phyloP scores from a whole-genome alignment of 257 asterid species.

The Gentiana straminea region DNA sequence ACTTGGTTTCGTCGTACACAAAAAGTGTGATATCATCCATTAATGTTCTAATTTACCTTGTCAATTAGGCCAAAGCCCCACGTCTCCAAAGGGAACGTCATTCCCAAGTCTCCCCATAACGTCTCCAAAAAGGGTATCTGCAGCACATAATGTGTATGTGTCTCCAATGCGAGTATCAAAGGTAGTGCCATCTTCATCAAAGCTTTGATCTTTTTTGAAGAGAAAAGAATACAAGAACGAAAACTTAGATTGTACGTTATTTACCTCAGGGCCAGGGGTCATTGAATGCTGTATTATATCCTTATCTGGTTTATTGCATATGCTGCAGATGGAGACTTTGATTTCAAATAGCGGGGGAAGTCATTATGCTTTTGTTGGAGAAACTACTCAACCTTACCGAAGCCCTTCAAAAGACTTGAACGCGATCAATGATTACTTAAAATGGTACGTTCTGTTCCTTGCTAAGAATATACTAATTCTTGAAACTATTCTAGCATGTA shows the following conservation, averaged over 20 bases:
- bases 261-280: too few species aligned
- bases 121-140: slow-evolving; percentile 99
- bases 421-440: slow-evolving; percentile 75
- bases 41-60: slow-evolving; percentile 7
- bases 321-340: slow-evolving; percentile 78
- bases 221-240: too few species aligned
- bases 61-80: slow-evolving; percentile 51
- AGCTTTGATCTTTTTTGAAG: too few species aligned
- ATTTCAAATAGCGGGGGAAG: slow-evolving; percentile 85
- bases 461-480: not conserved
- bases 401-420: slow-evolving; percentile 97
- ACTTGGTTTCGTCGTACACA: not conserved
- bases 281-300: too few species aligned
- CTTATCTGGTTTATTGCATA: slow-evolving; percentile 8
- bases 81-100: slow-evolving; percentile 70
- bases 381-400: slow-evolving; percentile 92
- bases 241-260: too few species aligned
- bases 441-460: slow-evolving; percentile 39
- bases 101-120: slow-evolving; percentile 95
- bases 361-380: slow-evolving; percentile 95
- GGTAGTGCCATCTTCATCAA: slow-evolving; percentile 22
- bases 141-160: slow-evolving; percentile 81
- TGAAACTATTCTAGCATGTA: not conserved
- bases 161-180: slow-evolving; percentile 86
- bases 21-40: too few species aligned